phyloP scores from a whole-genome alignment of 495 filamentous ascomycete genomes.

The Podospora conica region DNA sequence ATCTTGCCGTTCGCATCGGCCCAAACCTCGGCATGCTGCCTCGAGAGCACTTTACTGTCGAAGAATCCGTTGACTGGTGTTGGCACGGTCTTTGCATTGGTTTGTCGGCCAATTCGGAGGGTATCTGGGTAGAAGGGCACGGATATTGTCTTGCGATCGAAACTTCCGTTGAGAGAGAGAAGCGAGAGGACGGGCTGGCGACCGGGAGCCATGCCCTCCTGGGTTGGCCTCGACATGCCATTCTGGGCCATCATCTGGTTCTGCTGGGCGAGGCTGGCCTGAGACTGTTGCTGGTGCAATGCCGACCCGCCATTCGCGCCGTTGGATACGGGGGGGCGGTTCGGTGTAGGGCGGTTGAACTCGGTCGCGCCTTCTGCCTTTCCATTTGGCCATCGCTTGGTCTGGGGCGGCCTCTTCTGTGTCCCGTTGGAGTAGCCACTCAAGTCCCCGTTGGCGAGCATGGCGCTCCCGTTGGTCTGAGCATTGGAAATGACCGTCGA shows the following conservation, averaged over 20 bases:
- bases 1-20: conserved; percentile 84
- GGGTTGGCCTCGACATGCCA: conserved; percentile 43
- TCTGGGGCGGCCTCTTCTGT: conserved; percentile 64
- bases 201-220: conserved; percentile 49
- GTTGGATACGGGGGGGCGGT: conserved; percentile 45
- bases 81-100: conserved; percentile 90
- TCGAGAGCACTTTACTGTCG: conserved; percentile 92
- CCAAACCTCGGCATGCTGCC: conserved; percentile 96
- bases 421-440: conserved; percentile 46
- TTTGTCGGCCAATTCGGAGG: conserved; percentile 89
- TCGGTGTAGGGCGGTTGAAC: conserved; percentile 37
- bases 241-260: conserved; percentile 33
- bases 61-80: conserved; percentile 89
- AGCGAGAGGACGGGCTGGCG: conserved; percentile 72
- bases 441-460: conserved; percentile 36
- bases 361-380: conserved; percentile 40
- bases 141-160: conserved; percentile 91
- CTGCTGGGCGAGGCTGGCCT: conserved; percentile 56
- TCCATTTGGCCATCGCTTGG: conserved; percentile 62
- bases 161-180: conserved; percentile 84
- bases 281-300: conserved; percentile 67
- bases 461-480: conserved; percentile 25
- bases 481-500: conserved; percentile 47
- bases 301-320: conserved; percentile 56
- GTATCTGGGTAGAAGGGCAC: conserved; percentile 86